Percentiles rank a stretch among this genome's conserved stretches.
Evolutionary conservation across 257 asterid genomes (phyloP).

Genomic region (Plantago major): DNA sequence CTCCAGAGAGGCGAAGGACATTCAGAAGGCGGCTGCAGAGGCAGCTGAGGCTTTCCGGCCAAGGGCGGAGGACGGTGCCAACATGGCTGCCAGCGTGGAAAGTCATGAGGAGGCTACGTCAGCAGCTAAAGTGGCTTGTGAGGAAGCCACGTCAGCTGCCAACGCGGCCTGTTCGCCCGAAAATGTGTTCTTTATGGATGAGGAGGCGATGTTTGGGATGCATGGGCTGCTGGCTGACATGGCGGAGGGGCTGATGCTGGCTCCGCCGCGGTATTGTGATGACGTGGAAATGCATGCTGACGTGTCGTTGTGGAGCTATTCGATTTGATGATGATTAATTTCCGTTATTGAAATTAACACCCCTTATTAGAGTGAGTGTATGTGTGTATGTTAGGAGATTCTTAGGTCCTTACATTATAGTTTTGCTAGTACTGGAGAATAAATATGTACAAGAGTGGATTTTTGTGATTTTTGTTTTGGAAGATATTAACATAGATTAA

Average conservation of each 20-base stretch:
- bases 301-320: slow-evolving; percentile 49
- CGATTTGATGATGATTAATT: not conserved
- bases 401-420: no score
- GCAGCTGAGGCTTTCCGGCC: slow-evolving; percentile 54
- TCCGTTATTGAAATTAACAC: no score
- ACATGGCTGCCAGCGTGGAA: not conserved
- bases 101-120: not conserved
- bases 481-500: no score
- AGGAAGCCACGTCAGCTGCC: not conserved
- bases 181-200: slow-evolving; percentile 16
- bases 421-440: no score
- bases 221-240: slow-evolving; percentile 33
- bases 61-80: not conserved
- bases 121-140: not conserved
- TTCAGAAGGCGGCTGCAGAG: slow-evolving; percentile 51
- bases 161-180: slow-evolving; percentile 7
- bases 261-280: slow-evolving; percentile 39
- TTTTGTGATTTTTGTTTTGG: no score
- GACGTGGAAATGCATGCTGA: slow-evolving; percentile 32
- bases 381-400: not conserved
- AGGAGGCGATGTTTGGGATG: slow-evolving; percentile 40
- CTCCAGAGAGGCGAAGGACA: slow-evolving; percentile 42
- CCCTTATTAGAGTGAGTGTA: no score
- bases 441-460: no score
- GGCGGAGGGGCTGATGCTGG: slow-evolving; percentile 58